Conservation (phyloP, 1,284 basidiomycete genomes). For the Malassezia arunalokei region DNA sequence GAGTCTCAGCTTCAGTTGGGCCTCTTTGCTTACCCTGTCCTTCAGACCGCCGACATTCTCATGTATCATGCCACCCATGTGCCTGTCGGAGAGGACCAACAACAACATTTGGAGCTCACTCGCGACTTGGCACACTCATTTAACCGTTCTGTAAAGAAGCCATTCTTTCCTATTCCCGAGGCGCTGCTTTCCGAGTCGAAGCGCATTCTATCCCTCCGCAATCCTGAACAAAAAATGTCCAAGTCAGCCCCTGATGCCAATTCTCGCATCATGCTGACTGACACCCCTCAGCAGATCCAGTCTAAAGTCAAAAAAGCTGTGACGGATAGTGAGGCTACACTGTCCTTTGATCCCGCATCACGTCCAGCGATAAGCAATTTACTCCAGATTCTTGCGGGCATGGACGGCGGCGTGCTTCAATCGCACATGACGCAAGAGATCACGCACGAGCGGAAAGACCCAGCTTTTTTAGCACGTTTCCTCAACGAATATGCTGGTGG, state of each 20-base stretch:
- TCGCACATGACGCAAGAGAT: constrained; percentile 1
- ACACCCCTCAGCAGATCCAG: constrained; percentile 56
- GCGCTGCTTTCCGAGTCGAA: constrained; percentile 63
- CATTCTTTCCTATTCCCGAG: constrained; percentile 57
- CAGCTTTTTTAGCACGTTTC: constrained; percentile 51
- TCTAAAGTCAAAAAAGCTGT: constrained; percentile 68
- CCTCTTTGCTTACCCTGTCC: constrained; percentile 77
- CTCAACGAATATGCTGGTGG: constrained; percentile 49
- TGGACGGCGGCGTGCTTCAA: constrained; percentile 53
- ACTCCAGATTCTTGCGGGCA: constrained; percentile 54
- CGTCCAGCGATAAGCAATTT: constrained; percentile 77
- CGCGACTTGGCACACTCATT: constrained; percentile 72
- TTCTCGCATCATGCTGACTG: constrained; percentile 79
- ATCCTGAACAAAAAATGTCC: constrained; percentile 83
- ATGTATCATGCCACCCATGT: constrained; percentile 82
- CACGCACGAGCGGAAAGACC: constrained; percentile 39
- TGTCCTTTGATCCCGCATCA: constrained; percentile 63
- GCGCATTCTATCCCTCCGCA: constrained; percentile 61
- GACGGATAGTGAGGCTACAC: constrained; percentile 59
- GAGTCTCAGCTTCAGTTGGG: constrained; percentile 71
- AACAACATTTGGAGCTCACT: constrained; percentile 78
- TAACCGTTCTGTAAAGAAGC: constrained; percentile 54
- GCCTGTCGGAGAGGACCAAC: constrained; percentile 88
- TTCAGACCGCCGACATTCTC: constrained; percentile 86
- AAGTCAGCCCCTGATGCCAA: constrained; percentile 69